Base-by-base conservation (phyloP, 2,329 filamentous ascomycete genomes). In the Xylaria sp. region DNA sequence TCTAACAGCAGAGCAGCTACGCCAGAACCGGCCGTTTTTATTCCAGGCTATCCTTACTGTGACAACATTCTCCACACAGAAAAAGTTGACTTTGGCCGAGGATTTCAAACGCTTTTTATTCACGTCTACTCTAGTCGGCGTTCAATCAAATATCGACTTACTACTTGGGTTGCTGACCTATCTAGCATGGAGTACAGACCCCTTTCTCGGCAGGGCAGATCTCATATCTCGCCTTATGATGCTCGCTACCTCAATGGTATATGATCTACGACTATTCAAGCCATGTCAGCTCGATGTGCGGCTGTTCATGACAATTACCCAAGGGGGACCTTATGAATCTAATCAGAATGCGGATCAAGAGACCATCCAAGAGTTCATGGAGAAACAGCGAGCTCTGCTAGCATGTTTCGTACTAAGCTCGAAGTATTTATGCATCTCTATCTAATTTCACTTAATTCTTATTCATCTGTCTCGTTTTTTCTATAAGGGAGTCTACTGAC, bases 81-180 rank as follows among this genome's bases (percentile, higher is more conserved):
- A 75, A 63, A 78, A 74, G 64, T 44, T 77, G 3, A 37, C 34
- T 44, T 76, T 75, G 46, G 72, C 70, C 3, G 76, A 77, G 25
- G 74, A 79, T 50, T 72, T 82, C 46, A 81, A 80, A 65, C 74
- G 41, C 10, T 31, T 73, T 1, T n/a, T 82, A 6, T 76, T 73
- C 25, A 74, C 74, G 55, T 77, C 77, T 12, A 72, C 76, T 3
- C 60, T 81, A 13, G 41, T 79, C 10, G 63, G 78, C 34, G 73
- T 74, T 20, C 69, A 79, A 52, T 71, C 70, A 7, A 74, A 56
- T 28, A 78, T 81, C 2, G 81, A 82, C 66, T 63, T 82, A 55
- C 74, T 82, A 5, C 75, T 80, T 13, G 78, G 77, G 7, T 20
- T 81, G 20, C 69, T 82, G n/a, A 80, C 77, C 0, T 82, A 80